A percentile compares a stretch with the other conserved stretches of the same genome.
These are phyloP conservation scores for Arthrobotrys sphaeroides DNA, from an alignment of 2,329 filamentous ascomycete genomes.

Conservation along the genomic window DNA sequence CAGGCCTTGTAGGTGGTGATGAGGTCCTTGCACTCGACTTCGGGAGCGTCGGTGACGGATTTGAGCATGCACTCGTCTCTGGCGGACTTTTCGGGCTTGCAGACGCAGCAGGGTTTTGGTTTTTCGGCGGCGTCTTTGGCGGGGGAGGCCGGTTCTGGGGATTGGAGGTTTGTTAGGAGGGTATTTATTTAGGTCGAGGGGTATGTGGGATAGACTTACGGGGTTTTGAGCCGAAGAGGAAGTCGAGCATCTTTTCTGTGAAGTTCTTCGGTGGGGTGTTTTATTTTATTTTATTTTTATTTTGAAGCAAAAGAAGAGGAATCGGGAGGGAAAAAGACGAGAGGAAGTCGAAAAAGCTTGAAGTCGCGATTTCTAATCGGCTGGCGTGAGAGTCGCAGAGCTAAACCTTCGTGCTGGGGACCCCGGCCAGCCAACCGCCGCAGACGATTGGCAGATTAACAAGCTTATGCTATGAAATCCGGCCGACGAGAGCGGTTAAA, in stretches of 20 bases:
- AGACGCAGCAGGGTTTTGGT: constrained; percentile 90
- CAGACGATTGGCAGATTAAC: too few species aligned
- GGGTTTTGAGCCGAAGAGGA: constrained; percentile 49
- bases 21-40: constrained; percentile 81
- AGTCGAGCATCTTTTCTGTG: constrained; percentile 39
- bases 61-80: constrained; percentile 99
- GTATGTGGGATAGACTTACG: constrained; percentile 23
- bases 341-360: background rate
- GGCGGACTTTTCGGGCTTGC: constrained; percentile 89
- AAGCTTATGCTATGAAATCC: too few species aligned
- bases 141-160: constrained; percentile 4
- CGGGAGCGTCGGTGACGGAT: constrained; percentile 81
- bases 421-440: background rate
- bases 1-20: constrained; percentile 87
- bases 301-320: too few species aligned
- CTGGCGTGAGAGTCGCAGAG: background rate
- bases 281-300: too few species aligned
- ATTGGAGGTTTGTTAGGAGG: background rate
- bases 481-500: too few species aligned
- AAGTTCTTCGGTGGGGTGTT: too few species aligned
- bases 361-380: constrained; percentile 31
- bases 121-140: constrained; percentile 30
- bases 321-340: too few species aligned
- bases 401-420: background rate
- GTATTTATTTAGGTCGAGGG: background rate